phyloP scores from a whole-genome alignment of 768 basidiomycete genomes.

The Lentinus tigrinus region DNA sequence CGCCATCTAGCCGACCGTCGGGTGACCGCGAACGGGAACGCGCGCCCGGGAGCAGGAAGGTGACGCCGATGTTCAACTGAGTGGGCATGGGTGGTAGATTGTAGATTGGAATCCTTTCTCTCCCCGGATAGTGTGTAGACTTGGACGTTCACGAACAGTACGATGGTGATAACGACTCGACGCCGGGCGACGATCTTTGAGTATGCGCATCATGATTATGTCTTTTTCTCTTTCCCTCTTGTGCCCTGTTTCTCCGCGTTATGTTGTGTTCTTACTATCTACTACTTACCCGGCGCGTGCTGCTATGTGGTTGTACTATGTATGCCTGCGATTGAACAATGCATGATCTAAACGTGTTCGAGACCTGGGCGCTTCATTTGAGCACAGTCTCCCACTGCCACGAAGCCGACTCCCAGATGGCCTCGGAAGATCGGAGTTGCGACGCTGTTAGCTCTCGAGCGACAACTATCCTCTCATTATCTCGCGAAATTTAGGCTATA shows the following conservation, averaged over 20 bases:
- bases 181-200: not conserved
- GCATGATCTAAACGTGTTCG: too few species aligned
- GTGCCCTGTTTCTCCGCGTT: not conserved
- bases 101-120: not conserved
- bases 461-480: too few species aligned
- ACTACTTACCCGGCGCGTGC: not conserved
- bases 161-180: not conserved
- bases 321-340: too few species aligned
- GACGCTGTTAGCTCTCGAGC: too few species aligned
- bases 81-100: not conserved
- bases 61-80: conserved; percentile 25
- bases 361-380: too few species aligned
- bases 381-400: too few species aligned
- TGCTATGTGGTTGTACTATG: not conserved
- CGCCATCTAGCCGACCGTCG: not conserved
- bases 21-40: conserved; percentile 4
- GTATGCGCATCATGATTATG: not conserved
- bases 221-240: too few species aligned
- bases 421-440: too few species aligned
- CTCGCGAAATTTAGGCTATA: too few species aligned
- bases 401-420: too few species aligned
- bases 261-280: not conserved
- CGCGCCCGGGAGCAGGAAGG: conserved; percentile 16
- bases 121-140: not conserved
- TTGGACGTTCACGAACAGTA: not conserved